phyloP scores from a whole-genome alignment of 2,329 filamentous ascomycete species.

The Epichloe elymi region DNA sequence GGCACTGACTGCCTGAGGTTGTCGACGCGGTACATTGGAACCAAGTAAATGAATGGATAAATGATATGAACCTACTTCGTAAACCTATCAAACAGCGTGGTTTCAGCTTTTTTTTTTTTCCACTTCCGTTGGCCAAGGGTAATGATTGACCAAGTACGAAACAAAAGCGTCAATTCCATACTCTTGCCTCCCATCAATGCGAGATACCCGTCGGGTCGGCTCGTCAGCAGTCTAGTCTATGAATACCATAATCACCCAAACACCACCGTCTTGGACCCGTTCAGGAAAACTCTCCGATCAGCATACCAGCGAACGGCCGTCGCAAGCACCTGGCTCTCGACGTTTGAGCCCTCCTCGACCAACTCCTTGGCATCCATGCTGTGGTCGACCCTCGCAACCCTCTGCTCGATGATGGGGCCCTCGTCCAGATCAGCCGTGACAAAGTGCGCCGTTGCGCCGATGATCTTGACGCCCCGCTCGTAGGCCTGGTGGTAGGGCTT shows the following conservation, averaged over 20 bases:
- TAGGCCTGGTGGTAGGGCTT: slow-evolving; percentile 84
- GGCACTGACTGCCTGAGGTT: too few species aligned
- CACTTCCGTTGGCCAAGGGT: too few species aligned
- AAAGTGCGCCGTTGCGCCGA: slow-evolving; percentile 75
- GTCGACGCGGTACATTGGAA: too few species aligned
- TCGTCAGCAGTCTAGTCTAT: too few species aligned
- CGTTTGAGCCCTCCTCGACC: slow-evolving; percentile 68
- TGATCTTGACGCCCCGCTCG: slow-evolving; percentile 78
- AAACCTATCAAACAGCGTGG: too few species aligned
- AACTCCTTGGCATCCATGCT: slow-evolving; percentile 62
- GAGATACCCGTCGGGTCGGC: too few species aligned
- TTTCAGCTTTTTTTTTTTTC: too few species aligned
- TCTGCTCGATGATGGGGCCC: slow-evolving; percentile 80
- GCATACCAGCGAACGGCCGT: slow-evolving; percentile 76
- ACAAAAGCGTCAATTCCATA: too few species aligned
- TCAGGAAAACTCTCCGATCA: slow-evolving; percentile 64
- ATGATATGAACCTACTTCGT: too few species aligned
- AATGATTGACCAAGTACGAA: too few species aligned
- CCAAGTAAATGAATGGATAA: too few species aligned
- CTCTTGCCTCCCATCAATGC: too few species aligned
- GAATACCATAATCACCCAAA: slow-evolving; percentile 27
- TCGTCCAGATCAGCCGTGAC: slow-evolving; percentile 77
- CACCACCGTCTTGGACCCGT: slow-evolving; percentile 68
- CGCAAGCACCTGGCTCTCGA: slow-evolving; percentile 72
- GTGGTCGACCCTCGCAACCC: slow-evolving; percentile 65